These are phyloP conservation scores for Plasmodium blacklocki DNA, from an alignment of 169 alveolate species.

Conservation along the genomic window DNA sequence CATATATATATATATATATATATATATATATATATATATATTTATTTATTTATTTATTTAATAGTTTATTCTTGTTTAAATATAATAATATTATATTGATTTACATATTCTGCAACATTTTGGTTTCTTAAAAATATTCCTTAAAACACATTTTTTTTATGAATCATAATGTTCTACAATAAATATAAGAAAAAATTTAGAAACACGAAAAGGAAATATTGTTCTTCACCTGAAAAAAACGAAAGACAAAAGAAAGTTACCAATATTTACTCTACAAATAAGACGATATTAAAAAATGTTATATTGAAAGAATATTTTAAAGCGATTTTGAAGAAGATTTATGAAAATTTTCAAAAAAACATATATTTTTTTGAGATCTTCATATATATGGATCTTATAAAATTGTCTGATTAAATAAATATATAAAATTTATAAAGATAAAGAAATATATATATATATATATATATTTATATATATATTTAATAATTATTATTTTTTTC, in stretches of 20 bases:
- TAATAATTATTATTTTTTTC: not conserved
- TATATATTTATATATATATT: not conserved
- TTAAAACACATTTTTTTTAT: too few species aligned
- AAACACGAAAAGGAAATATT: slow-evolving; percentile 68
- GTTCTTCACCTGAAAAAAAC: slow-evolving; percentile 17
- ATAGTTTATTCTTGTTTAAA: too few species aligned
- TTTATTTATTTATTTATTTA: too few species aligned
- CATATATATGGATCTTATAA: slow-evolving; percentile 56
- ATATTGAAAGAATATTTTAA: slow-evolving; percentile 55
- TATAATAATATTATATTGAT: too few species aligned
- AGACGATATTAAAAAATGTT: slow-evolving; percentile 29
- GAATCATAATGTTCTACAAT: slow-evolving; percentile 27
- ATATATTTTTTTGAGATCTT: slow-evolving; percentile 52
- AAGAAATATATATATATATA: not conserved
- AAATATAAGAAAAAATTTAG: slow-evolving; percentile 38
- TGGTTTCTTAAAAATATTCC: too few species aligned
- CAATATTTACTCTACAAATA: not conserved
- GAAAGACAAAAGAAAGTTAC: slow-evolving; percentile 4
- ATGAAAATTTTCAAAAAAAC: slow-evolving; percentile 43
- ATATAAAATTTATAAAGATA: not conserved
- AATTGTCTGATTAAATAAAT: slow-evolving; percentile 33
- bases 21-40: too few species aligned
- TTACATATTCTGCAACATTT: too few species aligned
- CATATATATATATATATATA: too few species aligned
- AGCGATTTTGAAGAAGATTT: slow-evolving; percentile 29